Evolutionary conservation across 2,329 filamentous ascomycete genomes (phyloP).

Genomic region (Cercospora nicotianae): DNA sequence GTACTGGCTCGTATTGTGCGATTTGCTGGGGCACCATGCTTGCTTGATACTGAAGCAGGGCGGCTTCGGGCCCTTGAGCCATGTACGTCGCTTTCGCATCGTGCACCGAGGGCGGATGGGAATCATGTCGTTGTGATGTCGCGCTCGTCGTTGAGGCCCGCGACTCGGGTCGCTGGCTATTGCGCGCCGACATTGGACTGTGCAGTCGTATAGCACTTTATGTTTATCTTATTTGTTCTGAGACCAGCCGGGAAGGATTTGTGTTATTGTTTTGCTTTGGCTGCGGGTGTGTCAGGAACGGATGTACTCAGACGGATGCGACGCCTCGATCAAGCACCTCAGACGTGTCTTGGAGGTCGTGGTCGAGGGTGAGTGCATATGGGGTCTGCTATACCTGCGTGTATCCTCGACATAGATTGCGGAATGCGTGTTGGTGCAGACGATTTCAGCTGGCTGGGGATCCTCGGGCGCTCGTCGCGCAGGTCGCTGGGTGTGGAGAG

Average conservation of each 20-base stretch:
- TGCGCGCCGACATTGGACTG: slow-evolving; percentile 33
- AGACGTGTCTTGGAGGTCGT: neutral
- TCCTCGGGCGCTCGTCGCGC: slow-evolving; percentile 5
- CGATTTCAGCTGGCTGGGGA: slow-evolving; percentile 7
- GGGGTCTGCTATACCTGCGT: slow-evolving; percentile 2
- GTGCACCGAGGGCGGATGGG: slow-evolving; percentile 22
- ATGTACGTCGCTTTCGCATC: slow-evolving; percentile 30
- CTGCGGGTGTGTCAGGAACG: slow-evolving; percentile 15
- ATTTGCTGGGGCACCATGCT: slow-evolving; percentile 31
- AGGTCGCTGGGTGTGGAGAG: slow-evolving; percentile 10
- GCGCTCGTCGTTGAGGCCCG: slow-evolving; percentile 40
- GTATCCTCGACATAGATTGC: slow-evolving; percentile 11
- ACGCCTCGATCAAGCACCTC: neutral
- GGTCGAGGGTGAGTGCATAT: neutral
- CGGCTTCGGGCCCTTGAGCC: slow-evolving; percentile 33
- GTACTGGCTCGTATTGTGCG: slow-evolving; percentile 26
- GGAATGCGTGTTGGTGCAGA: slow-evolving; percentile 11
- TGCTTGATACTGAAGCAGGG: slow-evolving; percentile 36
- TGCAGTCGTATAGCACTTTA: slow-evolving; percentile 20
- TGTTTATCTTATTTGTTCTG: slow-evolving; percentile 12
- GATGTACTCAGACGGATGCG: neutral
- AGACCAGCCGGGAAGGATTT: slow-evolving; percentile 10
- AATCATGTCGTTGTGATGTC: slow-evolving; percentile 34
- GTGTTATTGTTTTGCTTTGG: slow-evolving; percentile 17
- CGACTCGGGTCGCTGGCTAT: slow-evolving; percentile 35